Conservation (phyloP, 1,139 yeast genomes). For the Candida sanyaensis region DNA sequence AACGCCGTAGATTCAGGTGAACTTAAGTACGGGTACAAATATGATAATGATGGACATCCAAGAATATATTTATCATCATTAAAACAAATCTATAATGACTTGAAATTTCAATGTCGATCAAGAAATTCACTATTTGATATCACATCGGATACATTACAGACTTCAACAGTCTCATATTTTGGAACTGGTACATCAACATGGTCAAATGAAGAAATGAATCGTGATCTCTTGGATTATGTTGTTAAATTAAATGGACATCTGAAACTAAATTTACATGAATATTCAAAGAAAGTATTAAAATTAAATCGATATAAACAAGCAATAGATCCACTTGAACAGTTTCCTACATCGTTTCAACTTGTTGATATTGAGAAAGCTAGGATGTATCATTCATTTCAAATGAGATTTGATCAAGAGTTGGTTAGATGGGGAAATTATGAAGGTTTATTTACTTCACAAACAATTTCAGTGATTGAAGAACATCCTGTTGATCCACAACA, state of each 20-base stretch:
- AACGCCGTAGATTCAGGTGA: conserved; percentile 2
- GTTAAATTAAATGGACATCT: conserved; percentile 25
- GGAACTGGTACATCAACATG: conserved; percentile 27
- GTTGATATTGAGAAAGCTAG: conserved; percentile 22
- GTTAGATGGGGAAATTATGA: conserved; percentile 21
- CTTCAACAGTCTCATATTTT: conserved; percentile 14
- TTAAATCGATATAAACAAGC: neutral
- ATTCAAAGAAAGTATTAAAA: conserved; percentile 15
- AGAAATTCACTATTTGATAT: conserved; percentile 17
- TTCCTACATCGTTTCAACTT: conserved; percentile 32
- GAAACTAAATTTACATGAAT: conserved; percentile 15
- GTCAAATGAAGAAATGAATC: conserved; percentile 34
- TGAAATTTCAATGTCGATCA: conserved; percentile 55
- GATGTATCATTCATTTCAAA: conserved; percentile 6
- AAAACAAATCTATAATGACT: conserved; percentile 61
- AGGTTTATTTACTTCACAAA: conserved; percentile 11
- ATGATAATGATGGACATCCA: conserved; percentile 14
- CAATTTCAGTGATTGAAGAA: neutral
- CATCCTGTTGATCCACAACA: neutral
- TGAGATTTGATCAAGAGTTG: conserved; percentile 21
- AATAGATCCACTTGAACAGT: conserved; percentile 5
- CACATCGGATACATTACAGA: conserved; percentile 20
- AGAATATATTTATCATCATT: conserved; percentile 56
- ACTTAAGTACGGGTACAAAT: conserved; percentile 15
- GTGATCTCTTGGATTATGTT: conserved; percentile 33